phyloP scores from a whole-genome alignment of 2,329 filamentous ascomycete genomes.

The Fusarium denticulatum region DNA sequence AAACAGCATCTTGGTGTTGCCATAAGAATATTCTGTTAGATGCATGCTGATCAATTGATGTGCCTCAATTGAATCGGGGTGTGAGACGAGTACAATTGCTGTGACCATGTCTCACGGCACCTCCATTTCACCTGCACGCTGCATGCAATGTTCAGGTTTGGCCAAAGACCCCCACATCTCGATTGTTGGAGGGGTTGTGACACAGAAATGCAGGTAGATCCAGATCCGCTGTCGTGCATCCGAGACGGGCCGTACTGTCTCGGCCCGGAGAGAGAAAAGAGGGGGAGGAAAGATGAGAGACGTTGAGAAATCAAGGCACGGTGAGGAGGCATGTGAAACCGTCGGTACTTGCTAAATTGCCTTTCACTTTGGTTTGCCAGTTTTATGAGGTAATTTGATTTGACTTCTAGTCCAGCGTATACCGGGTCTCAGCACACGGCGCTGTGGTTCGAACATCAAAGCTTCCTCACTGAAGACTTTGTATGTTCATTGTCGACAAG shows the following conservation, averaged over 20 bases:
- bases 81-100: neutral
- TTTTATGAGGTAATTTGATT: neutral
- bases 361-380: accelerated
- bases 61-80: neutral
- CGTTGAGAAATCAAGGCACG: neutral
- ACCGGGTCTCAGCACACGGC: neutral
- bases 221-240: neutral
- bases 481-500: accelerated
- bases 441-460: neutral
- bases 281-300: neutral
- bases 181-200: neutral
- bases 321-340: neutral
- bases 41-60: neutral
- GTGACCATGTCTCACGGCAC: neutral
- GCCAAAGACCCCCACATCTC: neutral
- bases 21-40: neutral
- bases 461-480: too few relatives aligned
- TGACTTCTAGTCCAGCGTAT: neutral
- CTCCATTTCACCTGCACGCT: neutral
- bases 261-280: neutral
- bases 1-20: accelerated
- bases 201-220: neutral
- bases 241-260: neutral
- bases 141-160: neutral
- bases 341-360: accelerated